Evolutionary conservation across 2,329 filamentous ascomycete species (phyloP).

Genomic region (Arthrocladium fulminans): DNA sequence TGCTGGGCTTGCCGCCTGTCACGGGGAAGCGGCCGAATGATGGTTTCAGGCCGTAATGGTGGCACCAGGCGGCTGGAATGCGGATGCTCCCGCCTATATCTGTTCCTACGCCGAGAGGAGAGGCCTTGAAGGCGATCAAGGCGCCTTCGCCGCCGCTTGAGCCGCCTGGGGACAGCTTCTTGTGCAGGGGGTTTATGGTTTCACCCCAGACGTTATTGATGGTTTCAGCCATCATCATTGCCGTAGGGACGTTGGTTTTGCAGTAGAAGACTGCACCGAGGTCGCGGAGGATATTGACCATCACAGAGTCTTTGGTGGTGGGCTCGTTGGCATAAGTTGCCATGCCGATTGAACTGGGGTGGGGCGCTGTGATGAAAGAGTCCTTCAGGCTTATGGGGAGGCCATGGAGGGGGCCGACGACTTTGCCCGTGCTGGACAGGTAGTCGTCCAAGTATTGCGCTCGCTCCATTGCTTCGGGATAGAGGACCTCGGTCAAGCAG

Average conservation of each 20-base stretch:
- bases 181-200: constrained; percentile 31
- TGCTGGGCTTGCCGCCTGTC: constrained; percentile 29
- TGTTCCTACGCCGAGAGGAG: constrained; percentile 28
- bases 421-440: constrained; percentile 35
- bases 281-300: constrained; percentile 32
- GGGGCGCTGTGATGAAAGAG: constrained; percentile 20
- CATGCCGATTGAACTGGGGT: constrained; percentile 31
- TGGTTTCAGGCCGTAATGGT: constrained; percentile 33
- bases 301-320: constrained; percentile 22
- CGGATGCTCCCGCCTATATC: constrained; percentile 37
- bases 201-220: constrained; percentile 37
- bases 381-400: constrained; percentile 50
- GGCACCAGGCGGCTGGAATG: constrained; percentile 32
- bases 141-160: constrained; percentile 31
- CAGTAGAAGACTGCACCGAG: constrained; percentile 43
- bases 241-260: constrained; percentile 47
- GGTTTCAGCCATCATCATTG: constrained; percentile 39
- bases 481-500: constrained; percentile 51
- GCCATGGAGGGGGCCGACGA: constrained; percentile 58
- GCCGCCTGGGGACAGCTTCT: constrained; percentile 28
- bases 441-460: constrained; percentile 47
- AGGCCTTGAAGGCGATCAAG: constrained; percentile 27
- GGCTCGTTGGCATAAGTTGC: constrained; percentile 30
- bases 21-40: constrained; percentile 33
- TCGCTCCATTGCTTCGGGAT: constrained; percentile 43